These are phyloP conservation scores for Scenedesmus sp. DNA, from an alignment of 163 green algal genomes.

Conservation along the genomic window DNA sequence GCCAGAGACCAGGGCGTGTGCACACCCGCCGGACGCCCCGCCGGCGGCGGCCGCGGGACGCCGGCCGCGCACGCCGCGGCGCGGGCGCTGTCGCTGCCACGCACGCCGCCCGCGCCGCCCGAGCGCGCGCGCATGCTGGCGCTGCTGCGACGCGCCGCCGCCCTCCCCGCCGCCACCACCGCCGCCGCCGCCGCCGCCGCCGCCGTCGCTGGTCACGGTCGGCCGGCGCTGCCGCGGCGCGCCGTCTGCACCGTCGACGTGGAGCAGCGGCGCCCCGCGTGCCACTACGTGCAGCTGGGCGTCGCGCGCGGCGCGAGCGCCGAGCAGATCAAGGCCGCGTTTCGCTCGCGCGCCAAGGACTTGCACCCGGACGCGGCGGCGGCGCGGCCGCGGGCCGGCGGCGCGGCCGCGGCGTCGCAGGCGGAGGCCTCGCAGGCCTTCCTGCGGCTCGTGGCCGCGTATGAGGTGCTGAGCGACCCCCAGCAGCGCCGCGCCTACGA, in stretches of 20 bases:
- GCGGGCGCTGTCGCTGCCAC: too few relatives aligned
- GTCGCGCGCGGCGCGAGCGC: slow-evolving; percentile 49
- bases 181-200: too few relatives aligned
- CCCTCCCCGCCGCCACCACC: neutral
- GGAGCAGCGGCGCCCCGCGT: neutral
- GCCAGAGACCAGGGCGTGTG: too few relatives aligned
- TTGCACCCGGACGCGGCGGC: slow-evolving; percentile 14
- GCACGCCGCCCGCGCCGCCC: neutral
- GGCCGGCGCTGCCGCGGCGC: too few relatives aligned
- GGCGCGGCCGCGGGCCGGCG: neutral
- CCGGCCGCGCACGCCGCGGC: too few relatives aligned
- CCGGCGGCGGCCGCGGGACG: too few relatives aligned
- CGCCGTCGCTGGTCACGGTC: too few relatives aligned
- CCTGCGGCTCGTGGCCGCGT: slow-evolving; percentile 30
- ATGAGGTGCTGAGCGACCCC: slow-evolving; percentile 40
- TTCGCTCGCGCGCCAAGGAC: slow-evolving; percentile 49
- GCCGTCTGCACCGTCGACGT: neutral
- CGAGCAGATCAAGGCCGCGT: slow-evolving; percentile 83
- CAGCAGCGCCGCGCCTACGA: slow-evolving; percentile 33
- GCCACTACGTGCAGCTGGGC: slow-evolving; percentile 68
- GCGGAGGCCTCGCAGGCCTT: slow-evolving; percentile 22
- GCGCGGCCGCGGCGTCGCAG: neutral
- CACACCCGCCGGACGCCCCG: too few relatives aligned
- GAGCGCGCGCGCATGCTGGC: neutral
- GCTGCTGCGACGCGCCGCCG: neutral